A percentile compares a stretch with the other conserved stretches of the same genome.
Evolutionary conservation across 108 stramenopile genomes (phyloP).

Genomic region (Nitzschia sp.): DNA sequence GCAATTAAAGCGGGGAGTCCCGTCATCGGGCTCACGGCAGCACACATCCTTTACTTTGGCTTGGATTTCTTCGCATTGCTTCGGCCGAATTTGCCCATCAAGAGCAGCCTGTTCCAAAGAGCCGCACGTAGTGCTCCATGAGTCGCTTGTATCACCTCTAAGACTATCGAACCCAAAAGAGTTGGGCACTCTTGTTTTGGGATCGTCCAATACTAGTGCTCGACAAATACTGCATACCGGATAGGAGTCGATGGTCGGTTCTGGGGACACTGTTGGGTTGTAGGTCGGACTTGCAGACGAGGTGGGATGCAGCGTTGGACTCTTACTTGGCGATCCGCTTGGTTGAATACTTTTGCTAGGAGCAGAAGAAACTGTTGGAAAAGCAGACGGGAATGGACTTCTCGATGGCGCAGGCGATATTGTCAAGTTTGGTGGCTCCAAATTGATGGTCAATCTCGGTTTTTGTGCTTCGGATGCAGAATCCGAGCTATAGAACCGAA

Average conservation of each 20-base stretch:
- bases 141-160: background rate
- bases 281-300: background rate
- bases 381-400: background rate
- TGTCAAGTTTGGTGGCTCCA: background rate
- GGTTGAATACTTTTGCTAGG: background rate
- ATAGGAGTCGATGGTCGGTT: background rate
- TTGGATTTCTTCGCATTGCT: constrained; percentile 1
- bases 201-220: background rate
- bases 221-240: background rate
- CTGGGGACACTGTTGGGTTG: background rate
- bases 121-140: background rate
- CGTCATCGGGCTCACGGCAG: background rate
- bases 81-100: background rate
- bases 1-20: background rate
- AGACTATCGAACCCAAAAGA: background rate
- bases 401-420: background rate
- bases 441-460: background rate
- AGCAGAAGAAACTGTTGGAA: background rate
- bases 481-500: constrained; percentile 6
- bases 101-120: background rate
- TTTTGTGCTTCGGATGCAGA: background rate
- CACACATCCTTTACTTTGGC: background rate
- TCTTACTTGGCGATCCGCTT: background rate
- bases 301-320: background rate
- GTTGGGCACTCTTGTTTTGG: background rate